Evolutionary conservation across 1,284 basidiomycete species (phyloP).

Genomic region (Leccinum idahoense): DNA sequence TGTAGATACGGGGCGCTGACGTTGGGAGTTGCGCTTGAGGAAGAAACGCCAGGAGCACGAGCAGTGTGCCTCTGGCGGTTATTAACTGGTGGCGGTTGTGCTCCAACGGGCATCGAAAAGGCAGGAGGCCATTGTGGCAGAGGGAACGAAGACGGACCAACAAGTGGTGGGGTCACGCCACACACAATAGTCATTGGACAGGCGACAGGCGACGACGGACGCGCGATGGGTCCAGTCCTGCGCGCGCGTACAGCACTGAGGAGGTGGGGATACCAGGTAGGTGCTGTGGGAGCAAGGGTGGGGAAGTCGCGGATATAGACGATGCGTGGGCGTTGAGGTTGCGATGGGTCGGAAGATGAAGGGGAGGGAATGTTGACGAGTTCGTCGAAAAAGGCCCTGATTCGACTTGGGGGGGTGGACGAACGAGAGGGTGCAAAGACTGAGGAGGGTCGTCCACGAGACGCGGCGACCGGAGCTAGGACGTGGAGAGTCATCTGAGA

Average conservation of each 20-base stretch:
- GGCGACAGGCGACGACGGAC: conserved; percentile 49
- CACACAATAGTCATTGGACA: conserved; percentile 79
- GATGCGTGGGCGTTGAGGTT: conserved; percentile 53
- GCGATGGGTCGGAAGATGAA: conserved; percentile 23
- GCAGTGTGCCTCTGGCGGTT: conserved; percentile 26
- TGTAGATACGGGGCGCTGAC: conserved; percentile 3
- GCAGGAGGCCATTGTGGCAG: conserved; percentile 8
- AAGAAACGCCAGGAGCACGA: conserved; percentile 9
- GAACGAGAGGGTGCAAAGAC: conserved; percentile 39
- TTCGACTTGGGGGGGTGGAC: conserved; percentile 42
- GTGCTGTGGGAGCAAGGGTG: conserved; percentile 66
- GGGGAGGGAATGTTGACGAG: conserved; percentile 59
- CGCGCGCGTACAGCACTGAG: conserved; percentile 71
- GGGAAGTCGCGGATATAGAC: conserved; percentile 80
- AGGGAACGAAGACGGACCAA: conserved; percentile 16
- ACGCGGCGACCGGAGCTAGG: conserved; percentile 38
- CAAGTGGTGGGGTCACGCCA: conserved; percentile 72
- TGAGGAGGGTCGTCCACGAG: conserved; percentile 38
- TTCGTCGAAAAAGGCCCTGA: conserved; percentile 69
- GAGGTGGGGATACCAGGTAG: conserved; percentile 76
- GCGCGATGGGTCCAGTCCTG: conserved; percentile 57
- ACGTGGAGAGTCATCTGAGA: conserved; percentile 63
- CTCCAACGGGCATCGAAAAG: conserved; percentile 6
- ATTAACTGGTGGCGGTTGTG: conserved; percentile 6
- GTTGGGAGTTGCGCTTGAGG: conserved; percentile 2